phyloP scores from a whole-genome alignment of 306 rosid species.

The Vachellia pachyceras region DNA sequence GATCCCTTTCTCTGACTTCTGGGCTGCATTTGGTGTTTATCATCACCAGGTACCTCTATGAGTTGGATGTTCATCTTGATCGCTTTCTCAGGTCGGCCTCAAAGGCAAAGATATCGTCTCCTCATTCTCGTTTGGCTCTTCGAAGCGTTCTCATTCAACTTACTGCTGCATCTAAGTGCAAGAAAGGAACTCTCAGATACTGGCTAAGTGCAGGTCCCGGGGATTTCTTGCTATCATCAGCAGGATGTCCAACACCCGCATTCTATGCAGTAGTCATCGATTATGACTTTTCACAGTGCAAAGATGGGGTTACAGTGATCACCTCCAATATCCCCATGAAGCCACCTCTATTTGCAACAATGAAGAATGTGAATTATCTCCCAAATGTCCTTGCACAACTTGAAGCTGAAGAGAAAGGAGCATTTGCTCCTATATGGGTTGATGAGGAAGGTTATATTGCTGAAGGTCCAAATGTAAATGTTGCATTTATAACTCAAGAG shows the following conservation, averaged over 20 bases:
- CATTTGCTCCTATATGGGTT: conserved; percentile 79
- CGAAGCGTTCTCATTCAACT: conserved; percentile 83
- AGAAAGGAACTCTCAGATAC: conserved; percentile 79
- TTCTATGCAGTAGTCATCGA: conserved; percentile 91
- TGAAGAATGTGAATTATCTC: conserved; percentile 89
- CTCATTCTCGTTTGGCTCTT: conserved; percentile 63
- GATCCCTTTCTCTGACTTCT: neutral
- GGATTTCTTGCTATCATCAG: conserved; percentile 72
- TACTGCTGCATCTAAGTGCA: conserved; percentile 68
- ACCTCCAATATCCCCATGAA: conserved; percentile 83
- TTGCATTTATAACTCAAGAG: conserved; percentile 78
- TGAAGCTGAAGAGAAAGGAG: conserved; percentile 92
- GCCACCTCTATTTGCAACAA: conserved; percentile 66
- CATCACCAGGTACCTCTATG: conserved; percentile 70
- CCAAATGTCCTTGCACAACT: conserved; percentile 79
- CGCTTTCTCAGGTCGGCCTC: conserved; percentile 86
- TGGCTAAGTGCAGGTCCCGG: conserved; percentile 98
- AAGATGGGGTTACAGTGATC: conserved; percentile 83
- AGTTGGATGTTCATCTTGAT: conserved; percentile 77
- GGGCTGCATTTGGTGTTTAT: neutral
- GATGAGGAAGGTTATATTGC: conserved; percentile 86
- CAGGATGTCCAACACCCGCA: conserved; percentile 65
- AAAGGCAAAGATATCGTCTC: conserved; percentile 70
- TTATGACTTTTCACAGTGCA: conserved; percentile 60
- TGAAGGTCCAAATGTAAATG: conserved; percentile 97